phyloP scores from a whole-genome alignment of 2,329 filamentous ascomycete species.

The Colletotrichum sp. region DNA sequence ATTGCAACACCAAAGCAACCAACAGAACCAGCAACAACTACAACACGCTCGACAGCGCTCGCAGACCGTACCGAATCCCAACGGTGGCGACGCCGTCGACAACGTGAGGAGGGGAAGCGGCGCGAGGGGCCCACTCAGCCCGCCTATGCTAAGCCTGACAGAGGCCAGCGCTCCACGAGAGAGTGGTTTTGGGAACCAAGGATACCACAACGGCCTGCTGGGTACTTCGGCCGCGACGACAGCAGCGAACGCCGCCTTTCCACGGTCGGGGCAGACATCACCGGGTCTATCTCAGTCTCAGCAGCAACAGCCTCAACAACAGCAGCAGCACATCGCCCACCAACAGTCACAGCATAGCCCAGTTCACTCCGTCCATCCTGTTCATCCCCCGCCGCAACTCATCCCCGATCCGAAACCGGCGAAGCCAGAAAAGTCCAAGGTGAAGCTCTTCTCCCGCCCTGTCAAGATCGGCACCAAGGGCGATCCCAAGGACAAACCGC shows the following conservation, averaged over 20 bases:
- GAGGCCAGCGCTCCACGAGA: slow-evolving; percentile 69
- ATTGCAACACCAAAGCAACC: slow-evolving; percentile 63
- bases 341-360: slow-evolving; percentile 13
- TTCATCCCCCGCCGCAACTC: slow-evolving; percentile 39
- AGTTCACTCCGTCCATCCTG: slow-evolving; percentile 19
- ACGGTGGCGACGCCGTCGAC: background rate
- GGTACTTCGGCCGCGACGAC: slow-evolving; percentile 70
- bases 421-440: slow-evolving; percentile 74
- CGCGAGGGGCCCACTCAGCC: slow-evolving; percentile 59
- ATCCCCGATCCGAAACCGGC: slow-evolving; percentile 59
- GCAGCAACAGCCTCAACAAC: slow-evolving; percentile 31
- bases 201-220: slow-evolving; percentile 66
- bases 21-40: slow-evolving; percentile 34
- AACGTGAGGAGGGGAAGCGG: slow-evolving; percentile 45
- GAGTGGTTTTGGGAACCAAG: slow-evolving; percentile 52
- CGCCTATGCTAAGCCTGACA: slow-evolving; percentile 68
- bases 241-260: slow-evolving; percentile 76
- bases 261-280: slow-evolving; percentile 63
- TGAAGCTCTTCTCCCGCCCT: slow-evolving; percentile 81
- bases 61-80: slow-evolving; percentile 70
- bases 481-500: slow-evolving; percentile 67
- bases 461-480: slow-evolving; percentile 77
- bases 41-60: slow-evolving; percentile 69
- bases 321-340: slow-evolving; percentile 34
- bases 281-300: slow-evolving; percentile 44